phyloP scores from a whole-genome alignment of 2,329 filamentous ascomycete genomes.

The Cladophialophora immunda region DNA sequence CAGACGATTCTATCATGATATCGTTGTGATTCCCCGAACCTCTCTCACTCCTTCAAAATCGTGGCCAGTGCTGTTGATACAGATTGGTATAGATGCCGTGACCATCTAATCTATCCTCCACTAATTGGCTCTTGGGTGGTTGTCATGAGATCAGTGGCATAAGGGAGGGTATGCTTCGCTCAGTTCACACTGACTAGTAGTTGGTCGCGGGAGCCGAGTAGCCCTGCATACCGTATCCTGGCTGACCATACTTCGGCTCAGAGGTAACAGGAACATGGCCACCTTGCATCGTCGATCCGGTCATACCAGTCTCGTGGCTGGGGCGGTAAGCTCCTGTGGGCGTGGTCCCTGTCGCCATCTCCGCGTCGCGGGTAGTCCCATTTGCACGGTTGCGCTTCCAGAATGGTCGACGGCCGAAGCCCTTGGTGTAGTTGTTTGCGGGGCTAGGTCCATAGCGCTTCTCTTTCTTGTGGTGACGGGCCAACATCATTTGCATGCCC shows the following conservation, averaged over 20 bases:
- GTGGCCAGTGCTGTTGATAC: background rate
- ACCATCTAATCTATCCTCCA: background rate
- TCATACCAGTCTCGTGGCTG: slow-evolving; percentile 60
- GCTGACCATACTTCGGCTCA: slow-evolving; percentile 46
- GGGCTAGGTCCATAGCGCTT: slow-evolving; percentile 75
- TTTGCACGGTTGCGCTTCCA: slow-evolving; percentile 52
- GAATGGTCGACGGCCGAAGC: slow-evolving; percentile 60
- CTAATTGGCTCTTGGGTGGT: no score
- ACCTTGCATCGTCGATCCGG: slow-evolving; percentile 55
- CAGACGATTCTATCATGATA: background rate
- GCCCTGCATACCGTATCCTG: slow-evolving; percentile 36
- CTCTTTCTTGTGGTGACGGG: slow-evolving; percentile 76
- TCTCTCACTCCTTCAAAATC: background rate
- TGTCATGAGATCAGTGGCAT: background rate
- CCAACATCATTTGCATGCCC: slow-evolving; percentile 72
- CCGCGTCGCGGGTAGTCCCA: slow-evolving; percentile 51
- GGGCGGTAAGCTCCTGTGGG: slow-evolving; percentile 47
- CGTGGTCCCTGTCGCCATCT: slow-evolving; percentile 50
- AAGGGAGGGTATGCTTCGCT: background rate
- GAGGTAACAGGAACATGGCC: slow-evolving; percentile 42
- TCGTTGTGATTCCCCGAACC: background rate
- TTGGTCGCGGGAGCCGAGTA: slow-evolving; percentile 21
- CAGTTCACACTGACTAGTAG: slow-evolving; percentile 11
- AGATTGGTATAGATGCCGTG: background rate
- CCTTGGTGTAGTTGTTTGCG: slow-evolving; percentile 73